A percentile compares a stretch with the other conserved stretches of the same genome.
Conservation (phyloP, 2,329 filamentous ascomycete genomes). For the Neopestalotiopsis rosae region DNA sequence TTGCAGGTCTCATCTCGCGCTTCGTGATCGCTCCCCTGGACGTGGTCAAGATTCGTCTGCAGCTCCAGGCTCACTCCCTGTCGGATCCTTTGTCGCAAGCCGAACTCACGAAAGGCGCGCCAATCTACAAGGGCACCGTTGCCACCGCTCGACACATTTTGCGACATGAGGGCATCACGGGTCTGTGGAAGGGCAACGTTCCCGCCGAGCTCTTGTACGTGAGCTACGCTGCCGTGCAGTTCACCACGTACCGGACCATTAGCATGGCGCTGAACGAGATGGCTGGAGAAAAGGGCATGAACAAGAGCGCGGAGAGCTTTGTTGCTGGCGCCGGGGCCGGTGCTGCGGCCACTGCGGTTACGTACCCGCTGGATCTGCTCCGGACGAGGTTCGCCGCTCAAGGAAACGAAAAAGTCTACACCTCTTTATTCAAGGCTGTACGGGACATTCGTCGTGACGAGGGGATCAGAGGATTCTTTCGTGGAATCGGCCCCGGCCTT, state of each 20-base stretch:
- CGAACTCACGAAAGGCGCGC: slow-evolving; percentile 47
- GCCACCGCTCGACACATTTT: slow-evolving; percentile 79
- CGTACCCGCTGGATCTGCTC: slow-evolving; percentile 92
- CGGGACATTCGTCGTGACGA: slow-evolving; percentile 77
- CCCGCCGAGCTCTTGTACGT: slow-evolving; percentile 95
- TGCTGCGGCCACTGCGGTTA: slow-evolving; percentile 78
- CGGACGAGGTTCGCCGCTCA: slow-evolving; percentile 97
- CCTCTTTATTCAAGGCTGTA: slow-evolving; percentile 71
- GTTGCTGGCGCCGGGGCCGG: slow-evolving; percentile 83
- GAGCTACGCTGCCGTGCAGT: slow-evolving; percentile 87
- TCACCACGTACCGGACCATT: slow-evolving; percentile 81
- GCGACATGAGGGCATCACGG: slow-evolving; percentile 79
- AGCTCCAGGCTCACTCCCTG: slow-evolving; percentile 87
- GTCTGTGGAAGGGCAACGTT: slow-evolving; percentile 97
- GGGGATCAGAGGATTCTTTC: slow-evolving; percentile 82
- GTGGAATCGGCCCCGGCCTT: slow-evolving; percentile 80
- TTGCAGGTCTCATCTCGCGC: slow-evolving; percentile 86
- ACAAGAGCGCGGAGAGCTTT: slow-evolving; percentile 77
- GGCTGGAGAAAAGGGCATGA: slow-evolving; percentile 53
- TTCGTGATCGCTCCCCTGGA: slow-evolving; percentile 96
- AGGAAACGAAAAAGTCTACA: slow-evolving; percentile 80
- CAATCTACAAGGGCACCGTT: slow-evolving; percentile 76
- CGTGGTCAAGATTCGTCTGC: slow-evolving; percentile 96
- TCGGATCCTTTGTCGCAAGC: slow-evolving; percentile 71
- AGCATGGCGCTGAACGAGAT: slow-evolving; percentile 69